Base-by-base conservation (phyloP, 257 asterid species). In the Nyctanthes arbortristis region DNA sequence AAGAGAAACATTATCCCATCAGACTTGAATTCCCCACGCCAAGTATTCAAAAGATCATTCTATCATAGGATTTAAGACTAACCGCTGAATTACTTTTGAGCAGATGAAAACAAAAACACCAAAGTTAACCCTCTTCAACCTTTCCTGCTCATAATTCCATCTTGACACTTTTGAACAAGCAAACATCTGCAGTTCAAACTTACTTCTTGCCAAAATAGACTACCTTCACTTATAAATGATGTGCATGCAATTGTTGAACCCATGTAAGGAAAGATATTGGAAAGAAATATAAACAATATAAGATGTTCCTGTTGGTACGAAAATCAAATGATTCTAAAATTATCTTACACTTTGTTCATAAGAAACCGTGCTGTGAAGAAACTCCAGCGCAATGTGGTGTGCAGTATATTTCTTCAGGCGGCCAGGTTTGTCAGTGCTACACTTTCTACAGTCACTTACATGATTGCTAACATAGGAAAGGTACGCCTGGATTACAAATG, bases 321-420 rank as follows among this genome's bases (percentile, higher is more conserved):
- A 70, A 60, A 63, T 57, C 14, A 52, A 67, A 63, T 62, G 20
- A 49, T 32, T 28, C 36, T 35, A 55, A 29, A 27, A 33, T 7
- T 37, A 64, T 57, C 96, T 87, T 87, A 93, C 98, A 63, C 59
- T 80, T 80, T 87, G 95, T 82, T 88, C 97, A 68, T 87, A 84
- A 27, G 88, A 77, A 66, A 79, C 70, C 67, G 82, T 84, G 83
- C 85, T 79, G 78, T 81, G 79, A 72, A 93, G 80, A 79, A 93
- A 84, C 75, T 82, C 85, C 79, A 81, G 75, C 18, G 96, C 93
- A 66, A 82, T 82, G 75, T 78, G 87, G 73, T 77, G 83, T 52
- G 40, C 78, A 66, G 75, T 73, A 64, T 72, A 80, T 70, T 84
- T 81, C 69, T 80, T 80, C 81, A 64, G 78, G 65, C 18, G 32